phyloP scores from a whole-genome alignment of 352 stramenopile species.

The Pythium grandisporangium region DNA sequence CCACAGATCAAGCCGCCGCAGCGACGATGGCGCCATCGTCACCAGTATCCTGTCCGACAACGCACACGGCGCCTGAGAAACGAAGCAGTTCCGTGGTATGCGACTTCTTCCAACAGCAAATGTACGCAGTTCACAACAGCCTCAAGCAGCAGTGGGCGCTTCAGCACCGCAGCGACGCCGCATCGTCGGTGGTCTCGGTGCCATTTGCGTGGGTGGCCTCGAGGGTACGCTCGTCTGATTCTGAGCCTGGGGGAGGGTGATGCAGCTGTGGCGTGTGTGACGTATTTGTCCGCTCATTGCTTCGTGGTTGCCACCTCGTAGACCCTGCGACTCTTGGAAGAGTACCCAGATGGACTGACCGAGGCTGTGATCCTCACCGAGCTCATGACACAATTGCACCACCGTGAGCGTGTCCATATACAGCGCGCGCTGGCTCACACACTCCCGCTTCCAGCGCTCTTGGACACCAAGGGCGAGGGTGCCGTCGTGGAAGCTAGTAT shows the following conservation, averaged over 20 bases:
- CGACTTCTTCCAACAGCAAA: constrained; percentile 42
- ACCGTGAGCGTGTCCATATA: constrained; percentile 13
- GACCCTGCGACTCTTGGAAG: constrained; percentile 39
- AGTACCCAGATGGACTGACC: constrained; percentile 63
- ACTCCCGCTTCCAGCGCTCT: constrained; percentile 9
- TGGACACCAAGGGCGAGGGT: constrained; percentile 31
- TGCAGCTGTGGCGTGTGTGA: not conserved
- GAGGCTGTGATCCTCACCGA: constrained; percentile 56
- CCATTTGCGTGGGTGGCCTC: constrained; percentile 54
- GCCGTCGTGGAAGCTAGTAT: constrained; percentile 26
- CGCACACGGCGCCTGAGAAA: too few relatives aligned
- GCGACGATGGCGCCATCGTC: too few relatives aligned
- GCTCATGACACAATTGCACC: constrained; percentile 29
- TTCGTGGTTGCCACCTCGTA: constrained; percentile 10
- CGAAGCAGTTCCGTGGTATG: not conserved
- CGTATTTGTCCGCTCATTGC: too few relatives aligned
- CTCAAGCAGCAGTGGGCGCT: constrained; percentile 28
- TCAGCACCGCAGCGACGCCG: constrained; percentile 13
- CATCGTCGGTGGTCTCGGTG: constrained; percentile 15
- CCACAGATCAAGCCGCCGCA: not conserved
- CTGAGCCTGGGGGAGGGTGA: not conserved
- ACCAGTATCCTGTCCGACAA: too few relatives aligned
- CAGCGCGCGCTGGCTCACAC: constrained; percentile 5
- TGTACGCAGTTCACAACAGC: constrained; percentile 25
- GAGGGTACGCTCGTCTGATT: constrained; percentile 12